Base-by-base conservation (phyloP, 768 basidiomycete species). In the Cystobasidiopsis lactophilus region DNA sequence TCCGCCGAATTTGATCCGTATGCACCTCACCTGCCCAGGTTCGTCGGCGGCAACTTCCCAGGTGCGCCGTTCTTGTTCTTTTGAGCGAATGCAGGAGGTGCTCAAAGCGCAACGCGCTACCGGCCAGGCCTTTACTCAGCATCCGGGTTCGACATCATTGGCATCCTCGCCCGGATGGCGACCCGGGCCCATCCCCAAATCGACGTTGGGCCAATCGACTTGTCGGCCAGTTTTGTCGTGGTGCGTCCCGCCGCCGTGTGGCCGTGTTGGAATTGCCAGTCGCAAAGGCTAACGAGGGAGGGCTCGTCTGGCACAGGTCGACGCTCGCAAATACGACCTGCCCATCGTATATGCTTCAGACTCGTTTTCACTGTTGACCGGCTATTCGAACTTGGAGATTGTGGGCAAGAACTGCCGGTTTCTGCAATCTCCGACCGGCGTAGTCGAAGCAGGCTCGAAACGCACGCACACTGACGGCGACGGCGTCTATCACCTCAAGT, bases 321-420 rank as follows among this genome's bases (percentile, higher is more conserved):
- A 98, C 64, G 74, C 79, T 23, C 75, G 81, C 4, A 70, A 81
- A 52, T 75, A 76, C 57, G 93, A 98, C 65, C 69, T 70, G 30
- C 85, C 91, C 14, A 80, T 96, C 64, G 78, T 95, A 3, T 95
- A 93, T 60, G 86, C 84, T 52, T 83, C 80, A 2, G 84, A 83
- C 16, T 75, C 75, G 1, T 98, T 98, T 64, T 77, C 73, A n/a
- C 58, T 56, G 18, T 53, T 71, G 41, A 71, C 70, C 13, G 70
- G 70, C 0, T 71, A 71, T 58, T 58, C 62, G 5, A 56, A 65
- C 21, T 59, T 64, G 40, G 85, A 93, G 63, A 75, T 93, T 53
- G 63, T 93, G 13, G 86, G 88, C 13, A 71, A 79, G 38, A 96
- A 93, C 68, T 98, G 93, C 41, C 79, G 83, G 26, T 88, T 85